A percentile compares a stretch with the other conserved stretches of the same genome.
phyloP scores from a whole-genome alignment of 768 basidiomycete species.

The Xanthoconium stramineum region DNA sequence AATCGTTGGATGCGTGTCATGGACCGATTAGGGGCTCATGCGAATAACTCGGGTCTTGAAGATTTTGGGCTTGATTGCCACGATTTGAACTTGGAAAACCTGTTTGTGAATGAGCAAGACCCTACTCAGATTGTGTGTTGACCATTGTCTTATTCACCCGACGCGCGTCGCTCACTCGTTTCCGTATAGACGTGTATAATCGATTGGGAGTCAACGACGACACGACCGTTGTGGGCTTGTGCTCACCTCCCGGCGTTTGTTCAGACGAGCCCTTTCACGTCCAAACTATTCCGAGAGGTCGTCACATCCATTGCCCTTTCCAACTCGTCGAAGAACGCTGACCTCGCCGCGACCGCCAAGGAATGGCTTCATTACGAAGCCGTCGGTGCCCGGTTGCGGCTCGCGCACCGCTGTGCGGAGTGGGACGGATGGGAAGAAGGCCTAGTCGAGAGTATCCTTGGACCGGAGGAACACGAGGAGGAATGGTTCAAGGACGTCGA shows the following conservation, averaged over 20 bases:
- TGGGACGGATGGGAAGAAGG: constrained; percentile 95
- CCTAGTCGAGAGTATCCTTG: constrained; percentile 69
- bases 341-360: constrained; percentile 45
- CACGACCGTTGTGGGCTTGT: constrained; percentile 79
- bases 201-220: constrained; percentile 91
- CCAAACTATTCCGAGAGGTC: constrained; percentile 65
- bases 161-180: neutral
- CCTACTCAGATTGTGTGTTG: constrained; percentile 64
- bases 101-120: constrained; percentile 74
- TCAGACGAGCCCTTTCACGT: constrained; percentile 72
- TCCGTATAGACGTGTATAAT: constrained; percentile 72
- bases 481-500: constrained; percentile 61
- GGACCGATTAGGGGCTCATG: constrained; percentile 47
- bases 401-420: constrained; percentile 78
- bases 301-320: constrained; percentile 46
- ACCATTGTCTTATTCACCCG: neutral
- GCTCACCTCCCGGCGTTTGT: constrained; percentile 81
- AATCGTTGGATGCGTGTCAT: constrained; percentile 64
- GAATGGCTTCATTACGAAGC: constrained; percentile 78
- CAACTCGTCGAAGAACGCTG: constrained; percentile 21
- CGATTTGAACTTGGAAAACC: constrained; percentile 80
- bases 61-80: constrained; percentile 83
- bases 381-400: constrained; percentile 60
- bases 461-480: constrained; percentile 65
- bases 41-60: constrained; percentile 38